Percentiles rank a stretch among this genome's conserved stretches.
Conservation (phyloP, 495 filamentous ascomycete species). For the Penicillium flavigenum region DNA sequence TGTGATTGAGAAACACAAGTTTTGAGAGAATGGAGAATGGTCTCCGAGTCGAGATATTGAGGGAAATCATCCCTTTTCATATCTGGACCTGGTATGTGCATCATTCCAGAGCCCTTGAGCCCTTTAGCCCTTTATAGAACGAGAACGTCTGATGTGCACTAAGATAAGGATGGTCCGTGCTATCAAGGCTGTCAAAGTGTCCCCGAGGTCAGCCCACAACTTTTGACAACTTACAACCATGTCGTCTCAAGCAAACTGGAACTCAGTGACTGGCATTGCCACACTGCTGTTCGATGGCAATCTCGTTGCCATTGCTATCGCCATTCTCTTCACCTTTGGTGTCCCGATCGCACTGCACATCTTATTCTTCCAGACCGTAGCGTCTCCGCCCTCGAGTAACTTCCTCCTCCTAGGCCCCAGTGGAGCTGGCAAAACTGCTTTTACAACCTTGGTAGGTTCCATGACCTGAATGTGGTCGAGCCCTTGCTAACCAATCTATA, state of each 20-base stretch:
- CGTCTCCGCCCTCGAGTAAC: constrained; percentile 68
- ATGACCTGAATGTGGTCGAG: neutral
- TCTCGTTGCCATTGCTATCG: constrained; percentile 56
- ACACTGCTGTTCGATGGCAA: constrained; percentile 47
- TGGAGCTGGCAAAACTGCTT: constrained; percentile 82
- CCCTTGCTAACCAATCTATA: constrained; percentile 24
- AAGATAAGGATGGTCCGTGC: constrained; percentile 7
- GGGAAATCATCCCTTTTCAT: constrained; percentile 11
- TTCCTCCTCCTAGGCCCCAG: constrained; percentile 85
- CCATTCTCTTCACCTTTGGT: constrained; percentile 66
- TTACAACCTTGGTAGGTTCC: constrained; percentile 69
- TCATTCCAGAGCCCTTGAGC: constrained; percentile 4
- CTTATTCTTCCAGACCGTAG: constrained; percentile 64
- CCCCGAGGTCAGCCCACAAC: neutral
- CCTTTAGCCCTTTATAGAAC: neutral
- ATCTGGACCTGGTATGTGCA: constrained; percentile 8
- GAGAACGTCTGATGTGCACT: neutral
- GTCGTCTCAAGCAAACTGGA: constrained; percentile 37
- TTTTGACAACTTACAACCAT: constrained; percentile 20
- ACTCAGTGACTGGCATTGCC: constrained; percentile 35
- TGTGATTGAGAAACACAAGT: constrained; percentile 19
- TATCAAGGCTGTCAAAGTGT: neutral
- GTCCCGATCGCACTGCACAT: constrained; percentile 77
- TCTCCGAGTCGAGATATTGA: neutral
- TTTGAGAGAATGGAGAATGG: neutral